Conservation (phyloP, 495 filamentous ascomycete genomes). For the Endocarpon pusillum region DNA sequence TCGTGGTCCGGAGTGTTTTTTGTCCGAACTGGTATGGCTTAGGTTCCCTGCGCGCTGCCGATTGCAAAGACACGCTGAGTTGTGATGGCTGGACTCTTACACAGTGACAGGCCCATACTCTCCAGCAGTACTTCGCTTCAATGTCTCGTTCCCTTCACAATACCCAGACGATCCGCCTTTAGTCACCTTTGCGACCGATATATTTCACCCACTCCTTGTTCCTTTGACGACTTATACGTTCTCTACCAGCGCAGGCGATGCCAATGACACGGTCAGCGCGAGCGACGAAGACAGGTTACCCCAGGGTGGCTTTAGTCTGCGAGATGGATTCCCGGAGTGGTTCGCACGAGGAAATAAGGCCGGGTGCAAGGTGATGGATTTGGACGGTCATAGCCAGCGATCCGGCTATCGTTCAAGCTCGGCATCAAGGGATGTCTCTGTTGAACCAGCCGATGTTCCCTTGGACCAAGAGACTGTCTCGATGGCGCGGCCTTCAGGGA, state of each 20-base stretch:
- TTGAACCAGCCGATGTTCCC: background rate
- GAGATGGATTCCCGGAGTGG: slow-evolving; percentile 83
- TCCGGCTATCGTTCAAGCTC: background rate
- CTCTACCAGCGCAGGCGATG: slow-evolving; percentile 51
- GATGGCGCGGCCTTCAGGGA: slow-evolving; percentile 7
- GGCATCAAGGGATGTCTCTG: background rate
- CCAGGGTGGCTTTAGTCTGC: slow-evolving; percentile 72
- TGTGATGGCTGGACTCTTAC: background rate
- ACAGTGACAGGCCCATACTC: slow-evolving; percentile 58
- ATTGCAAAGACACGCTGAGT: slow-evolving; percentile 1
- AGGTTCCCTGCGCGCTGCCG: too few relatives aligned
- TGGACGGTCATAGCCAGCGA: slow-evolving; percentile 25
- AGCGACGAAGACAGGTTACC: slow-evolving; percentile 66
- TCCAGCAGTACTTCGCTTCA: slow-evolving; percentile 74
- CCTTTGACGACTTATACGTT: slow-evolving; percentile 84
- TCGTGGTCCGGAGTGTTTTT: slow-evolving; percentile 85
- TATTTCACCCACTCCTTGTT: slow-evolving; percentile 87
- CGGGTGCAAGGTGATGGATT: slow-evolving; percentile 13
- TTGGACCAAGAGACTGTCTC: slow-evolving; percentile 12
- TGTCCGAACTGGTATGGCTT: slow-evolving; percentile 60
- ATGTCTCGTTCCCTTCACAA: slow-evolving; percentile 64
- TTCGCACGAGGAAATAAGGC: slow-evolving; percentile 40
- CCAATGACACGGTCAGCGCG: slow-evolving; percentile 55
- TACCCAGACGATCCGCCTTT: slow-evolving; percentile 70
- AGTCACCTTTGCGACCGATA: slow-evolving; percentile 73